phyloP scores from a whole-genome alignment of 768 basidiomycete genomes.

The Leccinum subtestaceum region DNA sequence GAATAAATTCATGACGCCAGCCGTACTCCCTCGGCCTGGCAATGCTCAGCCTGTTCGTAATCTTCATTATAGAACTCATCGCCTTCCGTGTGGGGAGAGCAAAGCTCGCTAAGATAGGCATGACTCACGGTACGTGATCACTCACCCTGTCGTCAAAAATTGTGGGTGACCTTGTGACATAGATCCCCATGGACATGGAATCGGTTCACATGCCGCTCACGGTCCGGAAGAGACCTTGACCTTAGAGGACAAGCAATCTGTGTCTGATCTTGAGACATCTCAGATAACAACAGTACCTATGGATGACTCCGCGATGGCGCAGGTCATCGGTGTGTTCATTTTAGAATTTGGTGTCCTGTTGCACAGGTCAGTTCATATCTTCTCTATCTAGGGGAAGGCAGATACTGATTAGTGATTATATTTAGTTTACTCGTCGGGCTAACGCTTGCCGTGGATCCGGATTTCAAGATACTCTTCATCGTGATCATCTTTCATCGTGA shows the following conservation, averaged over 20 bases:
- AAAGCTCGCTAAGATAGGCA: constrained; percentile 64
- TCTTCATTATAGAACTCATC: constrained; percentile 82
- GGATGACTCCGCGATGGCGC: constrained; percentile 53
- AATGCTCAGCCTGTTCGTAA: constrained; percentile 74
- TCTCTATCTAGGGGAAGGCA: background rate
- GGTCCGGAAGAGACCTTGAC: constrained; percentile 51
- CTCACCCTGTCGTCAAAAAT: background rate
- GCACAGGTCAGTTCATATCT: constrained; percentile 51
- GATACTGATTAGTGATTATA: background rate
- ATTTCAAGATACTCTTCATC: constrained; percentile 83
- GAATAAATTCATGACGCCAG: constrained; percentile 36
- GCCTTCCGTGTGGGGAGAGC: constrained; percentile 86
- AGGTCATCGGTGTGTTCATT: constrained; percentile 84
- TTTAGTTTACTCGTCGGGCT: constrained; percentile 79
- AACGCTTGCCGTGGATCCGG: constrained; percentile 82
- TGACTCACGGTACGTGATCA: constrained; percentile 50
- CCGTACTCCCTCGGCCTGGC: constrained; percentile 82
- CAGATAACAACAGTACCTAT: constrained; percentile 10
- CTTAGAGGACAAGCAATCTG: constrained; percentile 6
- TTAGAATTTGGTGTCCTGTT: constrained; percentile 92
- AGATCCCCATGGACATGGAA: constrained; percentile 69
- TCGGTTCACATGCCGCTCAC: constrained; percentile 62
- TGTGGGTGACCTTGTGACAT: background rate
- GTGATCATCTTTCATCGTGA: constrained; percentile 91
- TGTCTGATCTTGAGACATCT: constrained; percentile 30